Percentiles rank a stretch among this genome's conserved stretches.
These are phyloP conservation scores for Russula compacta DNA, from an alignment of 768 basidiomycete species.

Conservation along the genomic window DNA sequence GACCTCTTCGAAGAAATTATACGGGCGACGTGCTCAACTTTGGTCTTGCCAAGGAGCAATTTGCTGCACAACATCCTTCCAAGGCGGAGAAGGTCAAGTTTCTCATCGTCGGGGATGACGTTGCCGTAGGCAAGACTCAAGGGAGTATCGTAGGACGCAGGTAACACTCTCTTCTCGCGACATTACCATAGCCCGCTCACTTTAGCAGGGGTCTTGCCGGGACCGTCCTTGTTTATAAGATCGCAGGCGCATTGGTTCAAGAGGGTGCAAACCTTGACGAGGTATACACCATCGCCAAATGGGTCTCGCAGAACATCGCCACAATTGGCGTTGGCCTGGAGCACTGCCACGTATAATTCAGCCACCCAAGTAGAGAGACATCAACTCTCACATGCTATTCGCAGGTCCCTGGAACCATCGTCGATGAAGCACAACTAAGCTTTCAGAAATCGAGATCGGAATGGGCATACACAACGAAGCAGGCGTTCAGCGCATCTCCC, in stretches of 20 bases:
- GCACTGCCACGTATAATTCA: constrained; percentile 63
- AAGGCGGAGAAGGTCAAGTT: constrained; percentile 63
- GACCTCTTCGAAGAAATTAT: constrained; percentile 53
- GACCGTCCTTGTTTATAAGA: constrained; percentile 80
- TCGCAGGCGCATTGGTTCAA: constrained; percentile 74
- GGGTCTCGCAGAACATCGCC: constrained; percentile 54
- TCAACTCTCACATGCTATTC: background rate
- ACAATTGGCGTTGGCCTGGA: constrained; percentile 85
- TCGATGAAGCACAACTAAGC: constrained; percentile 44
- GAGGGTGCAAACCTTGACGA: constrained; percentile 58
- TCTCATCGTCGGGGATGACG: constrained; percentile 83
- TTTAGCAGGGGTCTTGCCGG: constrained; percentile 67
- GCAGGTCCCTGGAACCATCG: constrained; percentile 72
- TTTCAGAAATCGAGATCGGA: constrained; percentile 75
- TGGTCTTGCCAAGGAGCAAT: constrained; percentile 81
- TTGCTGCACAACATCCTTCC: constrained; percentile 58
- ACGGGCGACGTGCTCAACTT: constrained; percentile 90
- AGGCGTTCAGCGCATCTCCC: constrained; percentile 58
- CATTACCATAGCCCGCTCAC: background rate
- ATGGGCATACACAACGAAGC: constrained; percentile 91
- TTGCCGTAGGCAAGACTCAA: constrained; percentile 73
- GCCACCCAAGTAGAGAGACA: background rate
- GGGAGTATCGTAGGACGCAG: constrained; percentile 80
- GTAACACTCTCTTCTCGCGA: constrained; percentile 26
- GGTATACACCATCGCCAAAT: constrained; percentile 58